Evolutionary conservation across 2,329 filamentous ascomycete genomes (phyloP), one percentile per base, ranked within the genome.

Genomic region (Leptographium wingfieldii): DNA sequence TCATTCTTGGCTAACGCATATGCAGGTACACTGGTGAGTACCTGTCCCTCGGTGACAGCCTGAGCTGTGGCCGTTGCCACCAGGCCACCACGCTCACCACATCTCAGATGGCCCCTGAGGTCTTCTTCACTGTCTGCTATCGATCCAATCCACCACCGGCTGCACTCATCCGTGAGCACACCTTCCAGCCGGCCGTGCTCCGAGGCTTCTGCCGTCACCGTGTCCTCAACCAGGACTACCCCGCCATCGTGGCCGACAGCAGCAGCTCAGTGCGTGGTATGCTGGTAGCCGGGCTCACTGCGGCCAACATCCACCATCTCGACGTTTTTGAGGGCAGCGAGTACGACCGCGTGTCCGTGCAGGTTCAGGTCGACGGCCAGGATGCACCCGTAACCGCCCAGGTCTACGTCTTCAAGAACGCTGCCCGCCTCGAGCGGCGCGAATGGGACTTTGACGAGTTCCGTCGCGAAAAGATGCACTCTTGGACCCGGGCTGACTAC

Each of bases 391-490:
- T 80, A 57, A 72, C 77, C 62, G 80, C 84, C 3, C 75, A 80
- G 57, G 83, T 83, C 14, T 92, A 92, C 69, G 78, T 91, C 5
- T 91, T 80, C 72, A 74, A 76, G 53, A 63, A 74, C 1, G 70
- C 74, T 19, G 65, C 71, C 0, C 46, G 68, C 0, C 73, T 97
- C 22, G 90, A 95, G 71, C 76, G 81, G 38, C 72, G 75, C 27
- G 91, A 96, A 71, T 97, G 92, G 92, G 89, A 95, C 70, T 94
- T 91, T 73, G 84, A 86, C 55, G 83, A 88, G 63, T 97, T 96
- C 69, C 83, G 86, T 63, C 77, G 78, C 66, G 85, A 94, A 63
- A 95, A 91, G 75, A 73, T 84, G 73, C 69, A 69, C 59, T 60
- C 68, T 3, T 84, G 80, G 81, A 78, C 79, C 5, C 71, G 79